Evolutionary conservation across 2,329 filamentous ascomycete species (phyloP), one percentile per base, ranked within the genome.

Genomic region (Venturia asperata): DNA sequence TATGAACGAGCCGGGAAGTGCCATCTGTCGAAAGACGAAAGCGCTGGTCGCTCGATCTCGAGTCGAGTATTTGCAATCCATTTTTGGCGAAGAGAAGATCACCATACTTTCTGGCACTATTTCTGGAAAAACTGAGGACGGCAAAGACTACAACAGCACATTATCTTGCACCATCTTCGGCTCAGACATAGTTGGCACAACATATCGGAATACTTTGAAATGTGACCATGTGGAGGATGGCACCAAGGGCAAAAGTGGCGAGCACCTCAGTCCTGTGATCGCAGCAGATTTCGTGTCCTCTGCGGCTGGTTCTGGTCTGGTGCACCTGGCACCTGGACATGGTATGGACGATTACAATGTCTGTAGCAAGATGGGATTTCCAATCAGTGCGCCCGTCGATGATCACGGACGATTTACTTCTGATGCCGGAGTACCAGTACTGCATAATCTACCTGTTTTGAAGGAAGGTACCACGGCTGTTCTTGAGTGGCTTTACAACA

Each of bases 331-430:
- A 2, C 93, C 94, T 7, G 94, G 94, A 3, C 94, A 99, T 73
- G 94, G 94, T 56, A 94, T 96, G 81, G 94, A 99, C 47, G 94
- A 99, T 74, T 99, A 97, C 73, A 86, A 93, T 67, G 85, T 88
- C 5, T 96, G 92, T 74, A 83, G 83, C 61, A 76, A 83, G 30
- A 80, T 89, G 58, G 87, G 85, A 1, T 89, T 97, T 65, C 80
- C 85, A 0, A 68, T 74, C 5, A 88, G 88, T 0, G 91, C 93
- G 5, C 93, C 93, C 0, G 87, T 99, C 17, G 87, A 96, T 69
- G 87, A 91, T 69, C 81, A 87, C 21, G 94, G 94, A 0, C 80
- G 81, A 39, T 97, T 96, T 73, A 97, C 92, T 0, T 80, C 82
- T 34, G 87, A 91, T 55, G 92, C 91, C 0, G 88, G 90, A 68